These are phyloP conservation scores for Sugiyamaella marilandica DNA, from an alignment of 805 yeast species.

Conservation along the genomic window DNA sequence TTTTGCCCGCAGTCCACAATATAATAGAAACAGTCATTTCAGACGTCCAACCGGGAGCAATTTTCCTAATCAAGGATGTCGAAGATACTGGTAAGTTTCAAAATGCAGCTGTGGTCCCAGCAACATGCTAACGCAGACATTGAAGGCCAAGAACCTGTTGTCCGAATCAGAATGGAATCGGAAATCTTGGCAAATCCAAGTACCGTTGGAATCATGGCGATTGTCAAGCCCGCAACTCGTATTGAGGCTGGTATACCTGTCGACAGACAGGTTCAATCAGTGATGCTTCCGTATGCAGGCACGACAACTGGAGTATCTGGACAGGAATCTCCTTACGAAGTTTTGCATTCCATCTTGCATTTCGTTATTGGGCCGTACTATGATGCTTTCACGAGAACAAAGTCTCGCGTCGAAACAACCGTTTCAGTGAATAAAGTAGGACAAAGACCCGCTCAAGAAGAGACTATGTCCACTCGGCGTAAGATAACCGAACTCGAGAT, in stretches of 20 bases:
- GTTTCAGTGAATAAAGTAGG: background rate
- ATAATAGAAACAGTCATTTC: constrained; percentile 19
- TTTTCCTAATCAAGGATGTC: constrained; percentile 23
- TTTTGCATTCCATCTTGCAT: constrained; percentile 53
- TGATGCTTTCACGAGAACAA: constrained; percentile 41
- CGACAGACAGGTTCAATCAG: constrained; percentile 33
- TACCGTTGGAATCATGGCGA: constrained; percentile 21
- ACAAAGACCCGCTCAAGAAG: constrained; percentile 7
- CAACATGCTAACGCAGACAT: background rate
- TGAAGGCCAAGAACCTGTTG: background rate
- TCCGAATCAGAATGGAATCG: constrained; percentile 8
- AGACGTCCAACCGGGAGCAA: constrained; percentile 23
- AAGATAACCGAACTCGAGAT: constrained; percentile 64
- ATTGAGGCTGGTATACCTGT: constrained; percentile 16
- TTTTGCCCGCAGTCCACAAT: background rate
- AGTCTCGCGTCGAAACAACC: background rate
- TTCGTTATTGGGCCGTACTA: constrained; percentile 68
- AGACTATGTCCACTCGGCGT: constrained; percentile 45
- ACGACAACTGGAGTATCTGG: constrained; percentile 11
- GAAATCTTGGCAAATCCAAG: constrained; percentile 8
- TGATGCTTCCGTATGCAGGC: constrained; percentile 31
- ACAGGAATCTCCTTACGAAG: constrained; percentile 38
- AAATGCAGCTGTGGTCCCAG: background rate
- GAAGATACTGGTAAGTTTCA: constrained; percentile 11
- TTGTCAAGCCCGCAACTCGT: constrained; percentile 22